Conservation (phyloP, 2,329 filamentous ascomycete species). For the Aspergillus clavatus region DNA sequence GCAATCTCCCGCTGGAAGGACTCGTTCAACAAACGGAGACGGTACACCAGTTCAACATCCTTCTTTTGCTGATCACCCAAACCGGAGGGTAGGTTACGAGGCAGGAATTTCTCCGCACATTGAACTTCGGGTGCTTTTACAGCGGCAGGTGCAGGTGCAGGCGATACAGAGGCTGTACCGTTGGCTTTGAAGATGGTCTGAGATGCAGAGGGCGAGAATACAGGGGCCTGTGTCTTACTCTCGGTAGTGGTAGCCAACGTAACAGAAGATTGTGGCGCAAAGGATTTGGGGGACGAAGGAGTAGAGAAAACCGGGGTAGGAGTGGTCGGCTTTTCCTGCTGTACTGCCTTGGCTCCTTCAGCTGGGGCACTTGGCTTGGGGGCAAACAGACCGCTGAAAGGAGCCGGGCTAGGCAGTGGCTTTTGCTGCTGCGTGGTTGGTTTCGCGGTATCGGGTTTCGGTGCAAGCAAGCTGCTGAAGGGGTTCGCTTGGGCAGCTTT, state of each 20-base stretch:
- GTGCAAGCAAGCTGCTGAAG: conserved; percentile 17
- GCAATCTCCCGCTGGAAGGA: conserved; percentile 32
- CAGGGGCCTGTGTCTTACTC: conserved; percentile 6
- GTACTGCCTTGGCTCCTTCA: conserved; percentile 11
- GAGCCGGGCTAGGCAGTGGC: conserved; percentile 7
- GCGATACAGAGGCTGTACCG: conserved; percentile 3
- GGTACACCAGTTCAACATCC: conserved; percentile 22
- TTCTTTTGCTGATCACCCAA: conserved; percentile 16
- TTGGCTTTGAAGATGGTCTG: conserved; percentile 14
- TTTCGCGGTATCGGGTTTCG: conserved; percentile 13
- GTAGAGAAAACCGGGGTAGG: conserved; percentile 13
- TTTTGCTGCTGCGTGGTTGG: conserved; percentile 13
- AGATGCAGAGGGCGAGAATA: conserved; percentile 5
- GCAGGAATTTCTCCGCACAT: conserved; percentile 13
- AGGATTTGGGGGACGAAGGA: conserved; percentile 3
- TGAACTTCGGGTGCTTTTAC: too few relatives aligned
- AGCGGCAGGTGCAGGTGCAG: conserved; percentile 3
- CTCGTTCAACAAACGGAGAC: conserved; percentile 32
- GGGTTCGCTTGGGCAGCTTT: conserved; percentile 16
- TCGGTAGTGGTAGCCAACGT: conserved; percentile 10
- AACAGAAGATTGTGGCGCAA: conserved; percentile 3
- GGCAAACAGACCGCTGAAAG: conserved; percentile 14
- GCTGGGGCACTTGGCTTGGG: conserved; percentile 12
- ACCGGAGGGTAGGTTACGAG: conserved; percentile 14
- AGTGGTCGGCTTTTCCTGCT: conserved; percentile 8